Evolutionary conservation across 352 stramenopile species (phyloP), one percentile per base, ranked within the genome.

Genomic region (Globisporangium barbulae): DNA sequence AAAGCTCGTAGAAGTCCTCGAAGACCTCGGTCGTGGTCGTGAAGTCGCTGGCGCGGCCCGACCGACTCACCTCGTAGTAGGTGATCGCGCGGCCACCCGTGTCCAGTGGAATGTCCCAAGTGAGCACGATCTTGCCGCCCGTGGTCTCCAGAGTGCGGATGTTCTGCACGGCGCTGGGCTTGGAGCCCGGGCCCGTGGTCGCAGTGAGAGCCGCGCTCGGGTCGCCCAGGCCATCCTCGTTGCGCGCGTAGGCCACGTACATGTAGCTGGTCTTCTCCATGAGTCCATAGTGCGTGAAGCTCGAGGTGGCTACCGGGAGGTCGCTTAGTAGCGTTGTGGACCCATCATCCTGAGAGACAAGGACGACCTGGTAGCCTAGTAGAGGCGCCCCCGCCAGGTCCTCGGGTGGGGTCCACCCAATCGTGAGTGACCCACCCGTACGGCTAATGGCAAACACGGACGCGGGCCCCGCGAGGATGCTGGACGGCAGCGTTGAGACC

Each of bases 311-410:
- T 39, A 37, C 35, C n/a, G 53, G 15, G 13, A 68, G 35, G 2
- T 57, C 50, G 0, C n/a, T n/a, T 2, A 70, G 58, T 0, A 74
- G 33, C 0, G 58, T 4, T 12, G 58, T 31, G 31, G 54, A 59
- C 15, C 49, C 42, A 13, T 35, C 57, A 3, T 65, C 52, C 1
- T 63, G 33, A n/a, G 33, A 44, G 6, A 74, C 5, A 5, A 70
- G 45, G 12, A 74, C 65, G 19, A 89, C 64, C 0, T 59, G 54
- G 41, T 87, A 89, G 12, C 74, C 74, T n/a, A 65, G 8, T 2
- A 89, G 59, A 7, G 57, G 55, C 21, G 87, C 35, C 7, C 76
- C 79, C n/a, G 81, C 81, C 2, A 88, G 53, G 12, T 90, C 81
- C 21, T 76, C 65, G 2, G 81, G 81, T 21, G 35, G 25, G 10